These are phyloP conservation scores for Pseudogymnoascus sp. DNA, from an alignment of 2,329 filamentous ascomycete species.

Conservation along the genomic window DNA sequence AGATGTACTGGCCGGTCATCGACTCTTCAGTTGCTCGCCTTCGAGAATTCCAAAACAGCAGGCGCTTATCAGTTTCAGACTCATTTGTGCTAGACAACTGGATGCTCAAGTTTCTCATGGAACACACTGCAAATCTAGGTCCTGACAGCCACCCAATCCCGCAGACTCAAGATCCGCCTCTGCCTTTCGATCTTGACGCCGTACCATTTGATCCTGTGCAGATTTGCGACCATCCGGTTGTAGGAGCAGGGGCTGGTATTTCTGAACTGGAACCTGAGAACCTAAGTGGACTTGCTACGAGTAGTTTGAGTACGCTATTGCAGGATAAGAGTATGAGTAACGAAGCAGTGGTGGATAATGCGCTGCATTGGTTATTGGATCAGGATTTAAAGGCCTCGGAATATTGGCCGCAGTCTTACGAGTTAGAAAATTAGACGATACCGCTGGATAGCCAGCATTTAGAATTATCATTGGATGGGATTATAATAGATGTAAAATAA, in stretches of 20 bases:
- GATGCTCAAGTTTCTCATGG: slow-evolving; percentile 31
- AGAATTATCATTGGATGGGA: background rate
- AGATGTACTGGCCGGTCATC: slow-evolving; percentile 32
- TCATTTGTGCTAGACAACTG: slow-evolving; percentile 33
- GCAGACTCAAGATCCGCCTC: background rate
- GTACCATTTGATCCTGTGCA: background rate
- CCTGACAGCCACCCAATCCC: background rate
- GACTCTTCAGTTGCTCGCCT: slow-evolving; percentile 29
- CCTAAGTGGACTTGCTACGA: background rate
- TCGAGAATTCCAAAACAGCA: slow-evolving; percentile 34
- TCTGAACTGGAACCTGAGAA: background rate
- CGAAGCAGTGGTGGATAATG: slow-evolving; percentile 8
- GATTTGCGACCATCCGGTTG: background rate
- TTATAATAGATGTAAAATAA: too few species aligned
- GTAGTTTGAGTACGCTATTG: slow-evolving; percentile 3
- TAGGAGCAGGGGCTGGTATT: background rate
- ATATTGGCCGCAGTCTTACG: background rate
- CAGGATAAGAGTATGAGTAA: slow-evolving; percentile 8
- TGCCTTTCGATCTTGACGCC: background rate
- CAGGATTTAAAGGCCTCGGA: background rate
- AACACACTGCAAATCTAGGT: slow-evolving; percentile 10
- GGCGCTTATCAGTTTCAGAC: slow-evolving; percentile 27
- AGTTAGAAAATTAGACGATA: background rate
- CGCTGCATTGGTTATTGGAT: slow-evolving; percentile 4
- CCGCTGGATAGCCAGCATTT: background rate